A percentile compares a stretch with the other conserved stretches of the same genome.
Conservation (phyloP, 108 stramenopile genomes). For the Hondaea fermentalgiana region DNA sequence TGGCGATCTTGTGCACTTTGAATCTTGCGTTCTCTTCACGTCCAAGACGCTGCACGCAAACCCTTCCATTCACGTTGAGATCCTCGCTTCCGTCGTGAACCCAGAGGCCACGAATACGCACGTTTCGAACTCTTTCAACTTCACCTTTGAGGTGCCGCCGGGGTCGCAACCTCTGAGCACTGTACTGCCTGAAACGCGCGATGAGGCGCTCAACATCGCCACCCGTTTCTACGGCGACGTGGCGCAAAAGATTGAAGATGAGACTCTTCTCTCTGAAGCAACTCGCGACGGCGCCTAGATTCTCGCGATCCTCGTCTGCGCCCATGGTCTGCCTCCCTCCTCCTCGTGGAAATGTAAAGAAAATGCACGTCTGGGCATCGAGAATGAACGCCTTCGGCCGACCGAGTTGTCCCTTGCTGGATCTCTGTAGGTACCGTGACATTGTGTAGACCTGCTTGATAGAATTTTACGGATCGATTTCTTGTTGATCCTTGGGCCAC, state of each 20-base stretch:
- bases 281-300: no score
- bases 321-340: no score
- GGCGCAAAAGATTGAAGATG: not conserved
- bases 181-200: not conserved
- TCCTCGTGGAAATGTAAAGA: no score
- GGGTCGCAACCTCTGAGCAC: not conserved
- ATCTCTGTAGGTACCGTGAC: no score
- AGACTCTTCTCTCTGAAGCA: not conserved
- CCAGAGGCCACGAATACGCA: not conserved
- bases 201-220: not conserved
- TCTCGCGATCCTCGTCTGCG: no score
- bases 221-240: not conserved
- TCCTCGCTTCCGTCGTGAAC: not conserved
- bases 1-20: not conserved
- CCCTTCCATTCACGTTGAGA: not conserved
- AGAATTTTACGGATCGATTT: no score
- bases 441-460: no score
- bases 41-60: not conserved
- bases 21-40: not conserved
- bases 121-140: not conserved
- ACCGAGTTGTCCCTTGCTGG: no score
- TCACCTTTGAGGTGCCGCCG: not conserved
- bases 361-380: no score
- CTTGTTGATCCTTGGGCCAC: no score
- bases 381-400: no score